Base-by-base conservation (phyloP, 1,284 basidiomycete genomes). In the Sporisorium iseilematis-ciliati region DNA sequence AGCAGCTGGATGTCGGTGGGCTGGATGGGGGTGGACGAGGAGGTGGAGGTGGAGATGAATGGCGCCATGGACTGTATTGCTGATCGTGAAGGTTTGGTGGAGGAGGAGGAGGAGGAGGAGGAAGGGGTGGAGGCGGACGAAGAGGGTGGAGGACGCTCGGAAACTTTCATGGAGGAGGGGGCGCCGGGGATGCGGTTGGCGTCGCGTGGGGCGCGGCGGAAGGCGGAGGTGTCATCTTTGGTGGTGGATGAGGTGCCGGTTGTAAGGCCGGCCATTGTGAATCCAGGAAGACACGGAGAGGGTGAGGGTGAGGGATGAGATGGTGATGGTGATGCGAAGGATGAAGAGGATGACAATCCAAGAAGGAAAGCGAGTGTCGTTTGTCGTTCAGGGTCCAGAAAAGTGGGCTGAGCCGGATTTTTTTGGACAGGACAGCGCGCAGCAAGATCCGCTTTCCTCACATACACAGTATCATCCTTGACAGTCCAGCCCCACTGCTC, bases 1-100 rank as follows among this genome's bases (percentile, higher is more conserved):
- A 76, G 74, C n/a, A 76, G 65, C 46, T 76, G 65, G 11, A 76
- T 57, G 46, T 76, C 74, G n/a, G 74, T 76, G 6, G 74, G 65
- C 42, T 72, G 61, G 55, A 76, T 72, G 8, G 65, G 51, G 7
- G 58, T 56, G 25, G 31, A 26, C 2, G 58, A 40, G 51, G 63
- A 59, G 31, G 71, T 69, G 31, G 52, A 55, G 23, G 61, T 57
- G 41, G 62, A 56, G 38, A 75, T 58, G 53, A 75, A 65, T 14
- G 66, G 65, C 21, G 65, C 56, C 66, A 70, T 69, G 8, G 58
- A 52, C 31, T 69, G 62, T 3, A 69, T 67, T 2, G 69, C 64
- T 0, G n/a, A 20, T 35, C 38, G 25, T 35, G 31, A 14, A 3
- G 43, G 23, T 20, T 29, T 23, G 26, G 52, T 31, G 14, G 60